phyloP scores from a whole-genome alignment of 306 rosid species.

The Rosa rugosa region DNA sequence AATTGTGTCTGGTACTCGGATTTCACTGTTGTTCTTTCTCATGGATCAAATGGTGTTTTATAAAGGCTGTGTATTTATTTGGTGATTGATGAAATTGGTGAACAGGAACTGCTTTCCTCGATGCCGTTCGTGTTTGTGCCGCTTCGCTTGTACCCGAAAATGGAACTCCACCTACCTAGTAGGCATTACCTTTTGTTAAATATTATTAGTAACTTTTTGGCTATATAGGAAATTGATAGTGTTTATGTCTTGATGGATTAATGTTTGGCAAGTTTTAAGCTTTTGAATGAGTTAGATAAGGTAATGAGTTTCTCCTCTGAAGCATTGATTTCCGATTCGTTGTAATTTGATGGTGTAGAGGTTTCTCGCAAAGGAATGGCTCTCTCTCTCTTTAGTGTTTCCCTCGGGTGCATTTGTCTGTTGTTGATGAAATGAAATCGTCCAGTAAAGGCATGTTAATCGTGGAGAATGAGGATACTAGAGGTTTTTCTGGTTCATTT shows the following conservation, averaged over 20 bases:
- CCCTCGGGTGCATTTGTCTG: conserved; percentile 53
- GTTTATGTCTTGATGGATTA: background rate
- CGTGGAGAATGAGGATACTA: conserved; percentile 65
- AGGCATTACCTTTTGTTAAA: conserved; percentile 16
- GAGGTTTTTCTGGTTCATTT: background rate
- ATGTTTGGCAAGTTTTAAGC: conserved; percentile 42
- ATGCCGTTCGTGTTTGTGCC: conserved; percentile 56
- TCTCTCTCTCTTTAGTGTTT: conserved; percentile 43
- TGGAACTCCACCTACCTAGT: conserved; percentile 56
- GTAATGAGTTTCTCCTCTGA: conserved; percentile 25
- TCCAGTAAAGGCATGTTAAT: conserved; percentile 34
- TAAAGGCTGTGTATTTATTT: background rate
- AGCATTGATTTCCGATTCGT: conserved; percentile 6
- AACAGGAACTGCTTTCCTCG: conserved; percentile 69
- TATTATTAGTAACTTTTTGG: background rate
- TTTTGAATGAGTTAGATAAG: conserved; percentile 71
- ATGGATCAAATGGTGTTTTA: background rate
- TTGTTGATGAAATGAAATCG: conserved; percentile 29
- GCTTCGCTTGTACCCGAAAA: conserved; percentile 53
- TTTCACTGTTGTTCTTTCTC: background rate
- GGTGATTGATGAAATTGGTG: conserved; percentile 1
- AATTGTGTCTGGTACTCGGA: background rate
- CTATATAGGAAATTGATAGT: background rate
- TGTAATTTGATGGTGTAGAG: background rate
- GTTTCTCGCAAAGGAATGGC: conserved; percentile 20